Conservation (phyloP, 805 yeast genomes). For the Teunomyces aglyptinius region DNA sequence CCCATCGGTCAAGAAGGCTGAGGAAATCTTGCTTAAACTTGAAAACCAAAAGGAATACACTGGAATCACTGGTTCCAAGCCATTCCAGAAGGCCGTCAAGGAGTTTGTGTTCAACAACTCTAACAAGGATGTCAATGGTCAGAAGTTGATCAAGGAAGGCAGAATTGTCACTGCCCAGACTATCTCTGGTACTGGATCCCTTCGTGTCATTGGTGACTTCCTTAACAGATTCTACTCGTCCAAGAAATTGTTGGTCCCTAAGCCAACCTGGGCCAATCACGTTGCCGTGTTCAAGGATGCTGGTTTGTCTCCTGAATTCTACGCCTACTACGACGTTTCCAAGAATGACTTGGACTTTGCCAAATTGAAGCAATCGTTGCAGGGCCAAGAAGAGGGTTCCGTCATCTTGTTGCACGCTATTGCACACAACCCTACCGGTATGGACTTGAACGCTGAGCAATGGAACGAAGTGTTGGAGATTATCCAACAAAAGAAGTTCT, state of each 20-base stretch:
- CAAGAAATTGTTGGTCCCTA: constrained; percentile 66
- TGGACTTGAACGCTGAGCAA: constrained; percentile 79
- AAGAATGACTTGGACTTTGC: constrained; percentile 65
- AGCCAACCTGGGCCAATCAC: constrained; percentile 96
- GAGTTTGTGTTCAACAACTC: constrained; percentile 67
- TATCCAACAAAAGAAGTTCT: constrained; percentile 53
- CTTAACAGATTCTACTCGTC: constrained; percentile 56
- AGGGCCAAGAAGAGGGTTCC: constrained; percentile 54
- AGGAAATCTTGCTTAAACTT: constrained; percentile 44
- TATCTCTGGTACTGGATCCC: constrained; percentile 92
- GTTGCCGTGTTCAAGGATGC: constrained; percentile 72
- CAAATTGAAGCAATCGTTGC: constrained; percentile 59
- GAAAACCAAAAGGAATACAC: constrained; percentile 79
- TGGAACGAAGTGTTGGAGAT: constrained; percentile 76
- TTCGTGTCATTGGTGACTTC: constrained; percentile 81
- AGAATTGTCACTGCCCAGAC: constrained; percentile 85
- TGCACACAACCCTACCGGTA: constrained; percentile 97
- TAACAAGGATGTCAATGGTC: constrained; percentile 51
- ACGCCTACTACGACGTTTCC: constrained; percentile 66
- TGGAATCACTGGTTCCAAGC: constrained; percentile 76
- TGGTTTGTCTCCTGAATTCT: constrained; percentile 61
- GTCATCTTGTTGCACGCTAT: constrained; percentile 86
- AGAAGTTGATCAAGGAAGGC: constrained; percentile 52
- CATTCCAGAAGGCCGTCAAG: constrained; percentile 65
- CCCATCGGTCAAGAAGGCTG: constrained; percentile 72